These are phyloP conservation scores for Acorus calamus DNA, from an alignment of 106 monocot species.

Conservation along the genomic window DNA sequence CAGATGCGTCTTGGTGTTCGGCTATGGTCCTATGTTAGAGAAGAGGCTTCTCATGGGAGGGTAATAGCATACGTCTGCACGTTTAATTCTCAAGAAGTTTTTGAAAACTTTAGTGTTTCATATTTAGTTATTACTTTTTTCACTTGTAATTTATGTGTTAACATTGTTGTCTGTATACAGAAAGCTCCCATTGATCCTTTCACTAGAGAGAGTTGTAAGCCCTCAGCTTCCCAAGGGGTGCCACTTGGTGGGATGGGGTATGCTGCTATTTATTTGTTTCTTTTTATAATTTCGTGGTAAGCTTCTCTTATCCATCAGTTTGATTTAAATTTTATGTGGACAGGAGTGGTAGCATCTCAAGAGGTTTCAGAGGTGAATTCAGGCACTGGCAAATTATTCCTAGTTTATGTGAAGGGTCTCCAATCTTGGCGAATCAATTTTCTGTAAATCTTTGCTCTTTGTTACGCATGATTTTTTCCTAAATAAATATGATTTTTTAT, in stretches of 20 bases:
- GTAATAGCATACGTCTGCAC: conserved; percentile 26
- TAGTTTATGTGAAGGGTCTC: conserved; percentile 77
- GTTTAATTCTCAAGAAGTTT: not conserved
- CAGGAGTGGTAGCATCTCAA: conserved; percentile 98
- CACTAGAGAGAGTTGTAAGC: conserved; percentile 71
- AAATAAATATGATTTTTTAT: too few relatives aligned
- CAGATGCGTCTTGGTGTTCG: conserved; percentile 90
- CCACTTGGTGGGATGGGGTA: conserved; percentile 99
- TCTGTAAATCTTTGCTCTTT: conserved; percentile 47
- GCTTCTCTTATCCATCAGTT: not conserved
- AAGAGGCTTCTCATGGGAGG: conserved; percentile 99
- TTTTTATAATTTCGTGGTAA: not conserved
- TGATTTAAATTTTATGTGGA: not conserved
- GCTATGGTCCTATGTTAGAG: conserved; percentile 97
- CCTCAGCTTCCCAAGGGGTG: conserved; percentile 96
- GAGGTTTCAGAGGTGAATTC: conserved; percentile 98
- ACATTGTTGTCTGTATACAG: conserved; percentile 24
- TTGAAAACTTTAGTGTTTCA: not conserved
- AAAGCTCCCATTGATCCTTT: conserved; percentile 99
- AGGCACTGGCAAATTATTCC: conserved; percentile 97
- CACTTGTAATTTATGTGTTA: not conserved
- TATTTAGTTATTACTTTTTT: too few relatives aligned
- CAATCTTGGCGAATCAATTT: conserved; percentile 94
- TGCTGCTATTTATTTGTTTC: not conserved
- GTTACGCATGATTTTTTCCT: not conserved